Evolutionary conservation across 352 stramenopile genomes (phyloP), one percentile per base, ranked within the genome.

Genomic region (Aphanomyces invadans): DNA sequence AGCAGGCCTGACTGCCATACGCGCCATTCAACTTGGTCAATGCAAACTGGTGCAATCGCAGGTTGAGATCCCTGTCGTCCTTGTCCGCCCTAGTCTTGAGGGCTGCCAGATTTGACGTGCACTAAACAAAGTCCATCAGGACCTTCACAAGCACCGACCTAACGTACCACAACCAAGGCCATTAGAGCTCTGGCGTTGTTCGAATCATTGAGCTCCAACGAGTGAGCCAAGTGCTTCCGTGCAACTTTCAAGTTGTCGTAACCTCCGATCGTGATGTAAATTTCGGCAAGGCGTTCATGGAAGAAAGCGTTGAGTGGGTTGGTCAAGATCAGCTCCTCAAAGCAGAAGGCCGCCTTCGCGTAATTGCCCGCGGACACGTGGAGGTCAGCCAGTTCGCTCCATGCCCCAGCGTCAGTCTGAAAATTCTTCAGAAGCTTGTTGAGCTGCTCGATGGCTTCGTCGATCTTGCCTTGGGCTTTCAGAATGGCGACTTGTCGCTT

Each of bases 211-310:
- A 88, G 72, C 56, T 85, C 75, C 28, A 88, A 71, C 49, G 80
- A 83, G 66, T 88, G 80, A 46, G 78, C 72, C 70, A 87, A 87
- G 68, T 88, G 80, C 73, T 88, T 88, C 52, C 80, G 76, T 26
- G 80, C 80, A n/a, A 70, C 76, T 45, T 76, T 66, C 28, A 88
- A 55, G 55, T 87, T 83, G 45, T 83, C 78, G 21, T 84, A 68
- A 0, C 80, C 80, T 4, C 80, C 80, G 21, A 88, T 78, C 36
- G 76, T 88, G 60, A 73, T 73, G 73, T 88, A 88, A 53, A 88
- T 74, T 29, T 90, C 81, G 12, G 73, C 81, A 33, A 90, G 69
- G 46, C 80, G 78, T 60, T 72, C 81, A 67, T 88, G 79, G 44
- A 72, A 77, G 60, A 87, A 83, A 57, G 78, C 69, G 66, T 86